Evolutionary conservation across 2,329 filamentous ascomycete genomes (phyloP).

Genomic region (Cladosporium halotolerans): DNA sequence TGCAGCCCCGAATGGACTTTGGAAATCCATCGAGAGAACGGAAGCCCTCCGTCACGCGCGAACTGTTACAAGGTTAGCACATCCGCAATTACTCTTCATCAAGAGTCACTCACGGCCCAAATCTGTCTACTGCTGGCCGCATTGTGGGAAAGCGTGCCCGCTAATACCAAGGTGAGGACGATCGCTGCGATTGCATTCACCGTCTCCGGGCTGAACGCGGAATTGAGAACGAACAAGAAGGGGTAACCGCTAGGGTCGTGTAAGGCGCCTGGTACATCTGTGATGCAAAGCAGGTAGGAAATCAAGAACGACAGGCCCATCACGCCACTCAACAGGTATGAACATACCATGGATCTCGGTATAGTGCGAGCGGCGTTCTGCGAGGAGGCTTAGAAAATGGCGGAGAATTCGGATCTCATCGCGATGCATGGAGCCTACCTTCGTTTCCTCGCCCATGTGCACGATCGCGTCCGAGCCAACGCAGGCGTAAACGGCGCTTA

Average conservation of each 20-base stretch:
- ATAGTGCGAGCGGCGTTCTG: slow-evolving; percentile 14
- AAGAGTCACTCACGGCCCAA: slow-evolving; percentile 19
- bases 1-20: slow-evolving; percentile 22
- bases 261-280: slow-evolving; percentile 26
- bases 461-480: slow-evolving; percentile 25
- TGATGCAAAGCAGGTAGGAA: slow-evolving; percentile 25
- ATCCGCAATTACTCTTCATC: slow-evolving; percentile 36
- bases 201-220: slow-evolving; percentile 26
- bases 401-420: background rate
- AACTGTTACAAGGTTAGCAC: slow-evolving; percentile 21
- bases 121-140: slow-evolving; percentile 1
- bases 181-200: slow-evolving; percentile 19
- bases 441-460: slow-evolving; percentile 29
- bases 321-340: slow-evolving; percentile 13
- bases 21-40: slow-evolving; percentile 18
- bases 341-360: slow-evolving; percentile 16
- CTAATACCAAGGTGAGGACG: slow-evolving; percentile 21
- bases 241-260: slow-evolving; percentile 26
- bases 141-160: slow-evolving; percentile 16
- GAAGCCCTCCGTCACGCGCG: slow-evolving; percentile 29
- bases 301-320: slow-evolving; percentile 13
- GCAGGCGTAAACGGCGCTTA: slow-evolving; percentile 21
- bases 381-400: background rate
- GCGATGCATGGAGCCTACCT: slow-evolving; percentile 13
- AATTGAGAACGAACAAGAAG: slow-evolving; percentile 32